Evolutionary conservation across 805 yeast species (phyloP), one percentile per base, ranked within the genome.

Genomic region (Pichia cephalocereana): DNA sequence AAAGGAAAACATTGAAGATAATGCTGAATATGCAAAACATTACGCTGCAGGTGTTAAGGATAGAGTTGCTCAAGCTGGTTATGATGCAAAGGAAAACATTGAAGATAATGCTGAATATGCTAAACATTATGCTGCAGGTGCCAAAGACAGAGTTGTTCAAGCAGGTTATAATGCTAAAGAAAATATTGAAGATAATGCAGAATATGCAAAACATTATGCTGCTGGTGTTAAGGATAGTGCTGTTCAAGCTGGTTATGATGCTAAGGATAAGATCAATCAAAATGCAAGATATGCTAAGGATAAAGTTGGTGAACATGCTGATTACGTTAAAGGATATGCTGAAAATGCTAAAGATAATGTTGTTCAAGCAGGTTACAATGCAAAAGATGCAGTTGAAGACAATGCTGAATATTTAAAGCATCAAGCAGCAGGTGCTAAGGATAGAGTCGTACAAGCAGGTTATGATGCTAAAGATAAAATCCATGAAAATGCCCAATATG

Each of bases 351-450:
- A 44, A 27, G 41, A 46, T 34, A 14, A 30, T 10, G 43, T 47
- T 17, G 26, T 32, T 6, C 38, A 43, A 18, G 46, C 48, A 19
- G 52, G 54, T 27, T 40, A 39, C 6, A 41, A 40, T 26, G 45
- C 46, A 2, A 37, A 44, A 14, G 39, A 39, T 6, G 37, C 41
- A 15, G 43, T 47, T 9, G 43, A 50, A 9, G 39, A 50, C 6
- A 40, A 47, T 7, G 51, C 46, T 18, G 40, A 47, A n/a, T 42
- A 43, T 28, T 34, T 44, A 6, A 47, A 47, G n/a, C 28, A 47
- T 23, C 28, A 42, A 10, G 46, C 46, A 10, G 42, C 36, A 4
- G 45, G 42, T 40, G 30, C 42, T 11, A 48, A 44, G 19, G 46
- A 39, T 17, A 38, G 39, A 10, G 44, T 48, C 3, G 43, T 27